Conservation (phyloP, 768 basidiomycete species). For the Kwoniella pini region DNA sequence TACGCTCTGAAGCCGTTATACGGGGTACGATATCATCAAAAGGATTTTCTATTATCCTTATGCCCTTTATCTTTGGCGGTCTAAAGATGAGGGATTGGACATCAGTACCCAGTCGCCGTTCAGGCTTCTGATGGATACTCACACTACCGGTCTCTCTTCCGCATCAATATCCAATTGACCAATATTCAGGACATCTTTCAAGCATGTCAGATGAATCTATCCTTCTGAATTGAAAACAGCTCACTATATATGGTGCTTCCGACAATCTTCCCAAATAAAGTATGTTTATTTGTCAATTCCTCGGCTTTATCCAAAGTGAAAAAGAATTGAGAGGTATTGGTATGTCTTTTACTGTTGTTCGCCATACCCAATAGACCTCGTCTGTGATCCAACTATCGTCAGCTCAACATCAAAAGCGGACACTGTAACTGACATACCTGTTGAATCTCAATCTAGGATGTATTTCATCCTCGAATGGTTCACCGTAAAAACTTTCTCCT, state of each 20-base stretch:
- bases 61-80: slow-evolving; percentile 84
- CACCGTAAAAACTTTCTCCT: slow-evolving; percentile 94
- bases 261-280: slow-evolving; percentile 76
- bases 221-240: neutral
- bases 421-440: slow-evolving; percentile 23
- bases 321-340: slow-evolving; percentile 94
- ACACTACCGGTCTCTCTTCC: slow-evolving; percentile 58
- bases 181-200: slow-evolving; percentile 85
- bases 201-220: neutral
- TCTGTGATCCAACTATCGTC: slow-evolving; percentile 52
- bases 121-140: too few species aligned
- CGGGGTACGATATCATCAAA: slow-evolving; percentile 93
- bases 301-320: slow-evolving; percentile 91
- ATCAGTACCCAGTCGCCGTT: too few species aligned
- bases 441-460: slow-evolving; percentile 84
- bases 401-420: too few species aligned
- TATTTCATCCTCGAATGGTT: slow-evolving; percentile 91
- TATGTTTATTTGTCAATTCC: slow-evolving; percentile 91
- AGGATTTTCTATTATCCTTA: slow-evolving; percentile 87
- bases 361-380: slow-evolving; percentile 95
- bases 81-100: too few species aligned
- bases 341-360: slow-evolving; percentile 78
- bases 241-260: slow-evolving; percentile 54
- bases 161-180: slow-evolving; percentile 66
- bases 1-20: slow-evolving; percentile 90